Conservation (phyloP, 495 filamentous ascomycete genomes). For the Cercophora samala region DNA sequence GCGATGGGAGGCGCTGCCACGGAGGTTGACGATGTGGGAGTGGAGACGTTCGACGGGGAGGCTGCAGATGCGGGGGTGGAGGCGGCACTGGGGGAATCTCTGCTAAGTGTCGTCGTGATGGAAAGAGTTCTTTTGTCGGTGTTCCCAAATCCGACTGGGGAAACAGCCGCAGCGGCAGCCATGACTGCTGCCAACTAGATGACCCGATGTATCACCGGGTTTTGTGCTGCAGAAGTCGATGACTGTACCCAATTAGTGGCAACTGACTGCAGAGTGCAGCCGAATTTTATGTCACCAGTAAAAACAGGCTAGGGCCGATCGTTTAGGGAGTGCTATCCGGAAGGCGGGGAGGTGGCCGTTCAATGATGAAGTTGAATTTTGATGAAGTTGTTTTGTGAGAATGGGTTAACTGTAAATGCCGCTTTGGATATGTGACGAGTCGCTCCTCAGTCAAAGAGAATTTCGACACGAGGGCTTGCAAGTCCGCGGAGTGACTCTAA, state of each 20-base stretch:
- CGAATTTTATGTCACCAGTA: slow-evolving; percentile 15
- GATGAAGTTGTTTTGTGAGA: background rate
- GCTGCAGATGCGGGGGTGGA: slow-evolving; percentile 30
- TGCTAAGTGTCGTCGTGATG: slow-evolving; percentile 20
- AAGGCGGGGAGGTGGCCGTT: slow-evolving; percentile 1
- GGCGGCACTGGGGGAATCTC: slow-evolving; percentile 21
- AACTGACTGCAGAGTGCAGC: slow-evolving; percentile 17
- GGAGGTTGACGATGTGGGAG: slow-evolving; percentile 23
- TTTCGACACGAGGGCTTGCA: background rate
- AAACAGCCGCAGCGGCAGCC: slow-evolving; percentile 3
- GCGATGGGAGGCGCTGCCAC: slow-evolving; percentile 25
- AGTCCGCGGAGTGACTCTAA: background rate
- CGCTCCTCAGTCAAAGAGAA: background rate
- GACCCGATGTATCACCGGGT: background rate
- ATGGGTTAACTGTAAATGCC: background rate
- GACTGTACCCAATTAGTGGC: slow-evolving; percentile 2
- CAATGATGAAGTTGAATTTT: background rate
- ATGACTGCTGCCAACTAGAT: slow-evolving; percentile 19
- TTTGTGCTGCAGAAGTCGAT: background rate
- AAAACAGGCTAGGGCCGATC: background rate
- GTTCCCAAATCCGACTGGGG: slow-evolving; percentile 4
- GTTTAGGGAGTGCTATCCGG: slow-evolving; percentile 7
- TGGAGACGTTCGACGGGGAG: slow-evolving; percentile 29
- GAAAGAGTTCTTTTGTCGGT: slow-evolving; percentile 15
- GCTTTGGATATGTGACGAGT: background rate